These are phyloP conservation scores for Dactylellina cionopaga DNA, from an alignment of 2,329 filamentous ascomycete species.

Conservation along the genomic window DNA sequence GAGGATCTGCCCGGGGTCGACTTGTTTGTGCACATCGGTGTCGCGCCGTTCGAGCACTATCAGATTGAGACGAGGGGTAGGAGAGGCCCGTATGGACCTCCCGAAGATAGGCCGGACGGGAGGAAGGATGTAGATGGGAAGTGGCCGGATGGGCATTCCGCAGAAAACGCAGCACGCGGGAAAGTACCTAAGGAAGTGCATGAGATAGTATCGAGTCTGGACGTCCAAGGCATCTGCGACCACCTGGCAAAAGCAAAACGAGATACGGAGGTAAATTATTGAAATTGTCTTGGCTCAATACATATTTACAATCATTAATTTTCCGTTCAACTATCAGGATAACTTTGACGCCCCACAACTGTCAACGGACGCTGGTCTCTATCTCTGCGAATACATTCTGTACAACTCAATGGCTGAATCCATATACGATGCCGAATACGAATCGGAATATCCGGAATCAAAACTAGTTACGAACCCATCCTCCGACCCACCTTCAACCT, in stretches of 20 bases:
- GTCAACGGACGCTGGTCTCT: slow-evolving; percentile 39
- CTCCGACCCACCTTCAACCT: slow-evolving; percentile 22
- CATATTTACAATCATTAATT: neutral
- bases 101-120: slow-evolving; percentile 12
- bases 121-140: slow-evolving; percentile 33
- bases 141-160: slow-evolving; percentile 20
- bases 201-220: slow-evolving; percentile 31
- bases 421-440: slow-evolving; percentile 32
- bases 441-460: slow-evolving; percentile 34
- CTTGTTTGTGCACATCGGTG: slow-evolving; percentile 45
- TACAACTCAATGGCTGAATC: slow-evolving; percentile 47
- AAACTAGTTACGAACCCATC: slow-evolving; percentile 24
- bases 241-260: slow-evolving; percentile 18
- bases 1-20: slow-evolving; percentile 37
- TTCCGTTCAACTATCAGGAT: slow-evolving; percentile 3
- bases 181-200: slow-evolving; percentile 33
- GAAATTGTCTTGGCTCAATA: too few relatives aligned
- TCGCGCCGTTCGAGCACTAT: slow-evolving; percentile 26
- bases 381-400: slow-evolving; percentile 42
- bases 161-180: slow-evolving; percentile 20
- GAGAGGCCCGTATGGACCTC: slow-evolving; percentile 23
- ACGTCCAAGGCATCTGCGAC: slow-evolving; percentile 31
- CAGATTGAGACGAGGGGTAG: slow-evolving; percentile 38
- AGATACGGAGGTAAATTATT: slow-evolving; percentile 12
- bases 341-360: slow-evolving; percentile 14